Evolutionary conservation across 768 basidiomycete genomes (phyloP).

Genomic region (Rhodosporidiobolus sp.): DNA sequence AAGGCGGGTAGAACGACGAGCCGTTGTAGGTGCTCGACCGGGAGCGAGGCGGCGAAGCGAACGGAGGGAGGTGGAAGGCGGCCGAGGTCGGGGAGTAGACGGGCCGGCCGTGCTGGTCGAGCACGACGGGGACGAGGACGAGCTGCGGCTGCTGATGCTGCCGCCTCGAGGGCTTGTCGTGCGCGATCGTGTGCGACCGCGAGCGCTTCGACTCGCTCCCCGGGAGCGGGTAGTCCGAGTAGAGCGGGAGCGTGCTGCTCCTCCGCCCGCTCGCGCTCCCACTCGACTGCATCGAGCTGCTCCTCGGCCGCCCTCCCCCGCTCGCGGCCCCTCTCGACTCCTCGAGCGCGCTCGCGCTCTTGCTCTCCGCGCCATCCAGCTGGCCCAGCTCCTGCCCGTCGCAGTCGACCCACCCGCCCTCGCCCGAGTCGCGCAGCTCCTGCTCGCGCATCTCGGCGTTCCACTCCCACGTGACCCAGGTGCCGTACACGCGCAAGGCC

Average conservation of each 20-base stretch:
- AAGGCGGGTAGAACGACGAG: background rate
- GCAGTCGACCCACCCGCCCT: background rate
- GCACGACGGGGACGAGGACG: conserved; percentile 34
- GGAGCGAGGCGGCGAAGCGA: background rate
- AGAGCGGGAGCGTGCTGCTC: conserved; percentile 15
- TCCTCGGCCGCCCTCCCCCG: background rate
- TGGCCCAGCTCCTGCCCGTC: background rate
- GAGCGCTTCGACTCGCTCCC: background rate
- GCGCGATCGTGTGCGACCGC: conserved; percentile 11
- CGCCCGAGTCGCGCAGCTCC: background rate
- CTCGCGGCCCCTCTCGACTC: background rate
- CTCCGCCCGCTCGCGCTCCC: background rate
- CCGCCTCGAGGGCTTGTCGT: background rate
- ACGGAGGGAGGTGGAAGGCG: background rate
- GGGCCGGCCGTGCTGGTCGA: conserved; percentile 19
- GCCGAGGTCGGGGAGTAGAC: conserved; percentile 8
- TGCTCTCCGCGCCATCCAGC: background rate
- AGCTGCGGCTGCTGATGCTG: conserved; percentile 11
- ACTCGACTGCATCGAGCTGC: background rate
- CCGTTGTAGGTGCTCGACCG: background rate
- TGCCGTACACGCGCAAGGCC: conserved; percentile 9
- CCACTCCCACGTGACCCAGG: conserved; percentile 17
- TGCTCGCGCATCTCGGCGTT: conserved; percentile 11
- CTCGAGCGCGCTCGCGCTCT: background rate
- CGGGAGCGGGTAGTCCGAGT: background rate